These are phyloP conservation scores for Irpex lacteus DNA, from an alignment of 1,284 basidiomycete species.

Conservation along the genomic window DNA sequence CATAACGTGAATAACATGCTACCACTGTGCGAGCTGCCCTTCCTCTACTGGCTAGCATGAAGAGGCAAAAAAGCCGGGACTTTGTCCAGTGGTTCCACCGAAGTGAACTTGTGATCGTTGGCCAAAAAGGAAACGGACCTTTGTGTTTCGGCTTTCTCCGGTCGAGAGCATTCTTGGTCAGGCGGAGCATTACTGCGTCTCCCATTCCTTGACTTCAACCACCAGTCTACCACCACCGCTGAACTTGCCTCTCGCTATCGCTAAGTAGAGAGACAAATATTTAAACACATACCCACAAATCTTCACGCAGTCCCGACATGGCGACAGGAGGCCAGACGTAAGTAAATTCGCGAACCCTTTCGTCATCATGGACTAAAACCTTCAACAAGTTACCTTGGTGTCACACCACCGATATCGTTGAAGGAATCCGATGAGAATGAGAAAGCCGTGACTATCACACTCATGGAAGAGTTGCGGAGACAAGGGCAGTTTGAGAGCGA, in stretches of 20 bases:
- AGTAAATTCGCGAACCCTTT: not conserved
- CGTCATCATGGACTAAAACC: not conserved
- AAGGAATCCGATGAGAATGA: slow-evolving; percentile 69
- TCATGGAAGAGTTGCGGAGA: slow-evolving; percentile 86
- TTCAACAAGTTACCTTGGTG: slow-evolving; percentile 60
- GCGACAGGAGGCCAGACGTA: slow-evolving; percentile 2
- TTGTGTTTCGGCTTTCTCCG: slow-evolving; percentile 12
- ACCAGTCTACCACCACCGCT: not conserved
- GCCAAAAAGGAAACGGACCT: not conserved
- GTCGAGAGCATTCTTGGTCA: slow-evolving; percentile 7
- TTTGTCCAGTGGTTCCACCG: not conserved
- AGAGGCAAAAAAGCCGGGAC: not conserved
- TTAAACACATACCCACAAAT: no score
- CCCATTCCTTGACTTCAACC: not conserved
- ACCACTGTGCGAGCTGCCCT: not conserved
- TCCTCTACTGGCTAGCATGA: slow-evolving; percentile 21
- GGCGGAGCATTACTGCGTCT: not conserved
- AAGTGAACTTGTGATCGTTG: not conserved
- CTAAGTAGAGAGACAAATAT: no score
- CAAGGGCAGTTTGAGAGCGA: slow-evolving; percentile 91
- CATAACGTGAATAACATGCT: slow-evolving; percentile 5
- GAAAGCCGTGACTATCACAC: slow-evolving; percentile 80
- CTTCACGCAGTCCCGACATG: not conserved
- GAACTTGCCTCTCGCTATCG: no score
- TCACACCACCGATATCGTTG: slow-evolving; percentile 92